Conservation (phyloP, 352 stramenopile species). For the Pythium rhizo-oryzae region DNA sequence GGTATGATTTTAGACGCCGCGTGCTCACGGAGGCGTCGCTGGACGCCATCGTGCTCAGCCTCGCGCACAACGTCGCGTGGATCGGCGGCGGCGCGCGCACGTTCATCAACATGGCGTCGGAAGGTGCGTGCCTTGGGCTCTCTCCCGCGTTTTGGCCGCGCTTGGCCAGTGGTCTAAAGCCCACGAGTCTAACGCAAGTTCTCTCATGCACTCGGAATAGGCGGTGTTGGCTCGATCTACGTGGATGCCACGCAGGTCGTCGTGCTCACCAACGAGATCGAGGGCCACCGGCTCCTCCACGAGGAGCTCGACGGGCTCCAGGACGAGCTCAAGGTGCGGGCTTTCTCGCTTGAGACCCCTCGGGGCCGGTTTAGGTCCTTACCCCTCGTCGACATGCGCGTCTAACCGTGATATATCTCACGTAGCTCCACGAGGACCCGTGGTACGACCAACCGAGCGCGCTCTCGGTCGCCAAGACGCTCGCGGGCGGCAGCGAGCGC, state of each 20-base stretch:
- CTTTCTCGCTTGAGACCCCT: neutral
- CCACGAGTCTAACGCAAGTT: neutral
- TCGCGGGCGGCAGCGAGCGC: conserved; percentile 42
- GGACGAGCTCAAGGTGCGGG: conserved; percentile 33
- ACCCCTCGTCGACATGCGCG: neutral
- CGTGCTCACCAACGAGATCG: conserved; percentile 74
- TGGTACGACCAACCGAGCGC: conserved; percentile 49
- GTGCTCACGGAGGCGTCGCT: conserved; percentile 46
- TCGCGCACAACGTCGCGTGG: conserved; percentile 72
- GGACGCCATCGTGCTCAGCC: conserved; percentile 56
- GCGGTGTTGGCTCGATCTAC: conserved; percentile 64
- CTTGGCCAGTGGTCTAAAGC: neutral
- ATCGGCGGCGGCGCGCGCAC: conserved; percentile 59
- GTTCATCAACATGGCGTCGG: conserved; percentile 69
- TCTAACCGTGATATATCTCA: neutral
- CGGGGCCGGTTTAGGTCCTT: neutral
- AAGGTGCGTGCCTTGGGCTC: conserved; percentile 33
- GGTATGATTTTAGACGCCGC: conserved; percentile 35
- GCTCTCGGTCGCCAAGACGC: conserved; percentile 31
- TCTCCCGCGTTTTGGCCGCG: no score
- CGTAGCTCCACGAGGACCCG: conserved; percentile 47
- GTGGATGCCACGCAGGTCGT: conserved; percentile 51
- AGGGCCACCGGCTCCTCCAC: conserved; percentile 70
- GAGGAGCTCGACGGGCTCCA: conserved; percentile 67
- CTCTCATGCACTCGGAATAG: conserved; percentile 19